Conservation (phyloP, 371 early-diverging fungal species). For the Mortierella sp. region DNA sequence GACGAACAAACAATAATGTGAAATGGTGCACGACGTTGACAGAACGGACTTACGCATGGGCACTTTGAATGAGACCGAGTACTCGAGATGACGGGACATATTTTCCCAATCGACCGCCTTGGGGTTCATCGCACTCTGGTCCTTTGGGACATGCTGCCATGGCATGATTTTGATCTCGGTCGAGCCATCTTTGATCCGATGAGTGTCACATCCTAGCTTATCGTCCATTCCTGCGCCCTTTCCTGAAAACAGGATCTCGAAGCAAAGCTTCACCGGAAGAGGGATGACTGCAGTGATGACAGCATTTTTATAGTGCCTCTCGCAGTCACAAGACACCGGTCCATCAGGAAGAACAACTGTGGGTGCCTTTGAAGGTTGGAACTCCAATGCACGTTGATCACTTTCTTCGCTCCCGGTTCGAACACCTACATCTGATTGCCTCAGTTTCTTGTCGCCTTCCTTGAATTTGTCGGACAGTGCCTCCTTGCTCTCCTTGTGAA, state of each 20-base stretch:
- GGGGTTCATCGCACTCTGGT: background rate
- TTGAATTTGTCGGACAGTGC: background rate
- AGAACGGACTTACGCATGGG: conserved; percentile 38
- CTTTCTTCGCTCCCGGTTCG: no score
- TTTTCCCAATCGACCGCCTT: conserved; percentile 8
- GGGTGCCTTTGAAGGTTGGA: background rate
- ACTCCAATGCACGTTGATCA: background rate
- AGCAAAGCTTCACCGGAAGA: conserved; percentile 30
- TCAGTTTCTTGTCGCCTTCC: background rate
- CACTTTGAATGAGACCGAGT: conserved; percentile 43
- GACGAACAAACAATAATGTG: background rate
- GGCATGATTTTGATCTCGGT: conserved; percentile 33
- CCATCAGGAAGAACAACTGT: conserved; percentile 3
- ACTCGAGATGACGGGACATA: conserved; percentile 30
- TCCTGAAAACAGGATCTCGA: conserved; percentile 41
- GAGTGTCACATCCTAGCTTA: conserved; percentile 24
- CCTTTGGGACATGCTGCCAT: conserved; percentile 8
- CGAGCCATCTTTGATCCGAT: conserved; percentile 39
- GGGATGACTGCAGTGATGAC: conserved; percentile 27
- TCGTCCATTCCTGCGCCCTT: conserved; percentile 31
- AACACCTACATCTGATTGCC: background rate
- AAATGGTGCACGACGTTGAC: background rate
- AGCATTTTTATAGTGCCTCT: conserved; percentile 35
- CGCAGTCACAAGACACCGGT: conserved; percentile 29
- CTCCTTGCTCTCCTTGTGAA: conserved; percentile 10